A percentile compares a stretch with the other conserved stretches of the same genome.
phyloP scores from a whole-genome alignment of 108 stramenopile genomes.

The Nitzschia inconspicua region DNA sequence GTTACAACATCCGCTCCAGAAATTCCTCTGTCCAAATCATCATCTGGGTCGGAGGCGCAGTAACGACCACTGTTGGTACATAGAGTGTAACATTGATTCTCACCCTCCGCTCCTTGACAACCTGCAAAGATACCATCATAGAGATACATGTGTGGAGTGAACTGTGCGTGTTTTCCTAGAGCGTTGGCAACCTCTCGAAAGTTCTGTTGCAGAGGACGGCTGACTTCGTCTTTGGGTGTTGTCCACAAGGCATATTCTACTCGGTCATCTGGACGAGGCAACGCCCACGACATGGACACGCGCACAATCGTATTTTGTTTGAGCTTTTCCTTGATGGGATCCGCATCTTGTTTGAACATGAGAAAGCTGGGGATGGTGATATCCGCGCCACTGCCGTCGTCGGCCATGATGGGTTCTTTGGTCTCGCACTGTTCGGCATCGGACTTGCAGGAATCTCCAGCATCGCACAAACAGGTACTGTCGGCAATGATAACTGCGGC shows the following conservation, averaged over 20 bases:
- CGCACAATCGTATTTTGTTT: constrained; percentile 57
- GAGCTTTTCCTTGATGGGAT: constrained; percentile 66
- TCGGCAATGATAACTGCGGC: constrained; percentile 92
- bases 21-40: constrained; percentile 45
- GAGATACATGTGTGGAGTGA: constrained; percentile 88
- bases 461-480: constrained; percentile 78
- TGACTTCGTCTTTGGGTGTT: constrained; percentile 69
- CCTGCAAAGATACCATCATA: constrained; percentile 70
- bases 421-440: constrained; percentile 32
- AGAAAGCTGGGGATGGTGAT: constrained; percentile 89
- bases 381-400: constrained; percentile 91
- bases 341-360: constrained; percentile 86
- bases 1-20: constrained; percentile 59
- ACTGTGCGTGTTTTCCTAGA: constrained; percentile 75
- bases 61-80: constrained; percentile 79
- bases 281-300: constrained; percentile 81
- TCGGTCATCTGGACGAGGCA: constrained; percentile 82
- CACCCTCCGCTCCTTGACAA: constrained; percentile 32
- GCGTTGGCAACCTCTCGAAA: constrained; percentile 76
- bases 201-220: constrained; percentile 54
- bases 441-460: constrained; percentile 20
- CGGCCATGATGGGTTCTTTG: constrained; percentile 95
- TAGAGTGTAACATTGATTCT: constrained; percentile 48
- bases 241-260: constrained; percentile 95
- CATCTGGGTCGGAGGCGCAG: constrained; percentile 71